Percentiles rank a stretch among this genome's conserved stretches.
Conservation (phyloP, 2,329 filamentous ascomycete species). For the Cylindrodendrum hubeiense region DNA sequence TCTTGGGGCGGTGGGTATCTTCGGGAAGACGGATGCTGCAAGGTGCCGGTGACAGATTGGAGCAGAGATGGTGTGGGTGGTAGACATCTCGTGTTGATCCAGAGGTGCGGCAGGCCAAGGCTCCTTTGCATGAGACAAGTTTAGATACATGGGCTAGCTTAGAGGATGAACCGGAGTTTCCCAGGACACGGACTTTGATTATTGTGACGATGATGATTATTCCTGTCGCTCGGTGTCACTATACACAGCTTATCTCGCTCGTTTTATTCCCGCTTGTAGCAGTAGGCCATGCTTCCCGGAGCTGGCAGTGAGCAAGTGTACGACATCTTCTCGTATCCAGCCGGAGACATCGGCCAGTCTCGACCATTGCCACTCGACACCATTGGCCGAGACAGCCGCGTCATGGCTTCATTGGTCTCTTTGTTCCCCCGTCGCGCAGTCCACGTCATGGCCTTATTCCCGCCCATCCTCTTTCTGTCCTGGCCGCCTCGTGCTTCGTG, state of each 20-base stretch:
- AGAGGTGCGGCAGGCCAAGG: not conserved
- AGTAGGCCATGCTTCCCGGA: no score
- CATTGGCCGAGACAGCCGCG: constrained; percentile 14
- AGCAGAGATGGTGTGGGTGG: constrained; percentile 1
- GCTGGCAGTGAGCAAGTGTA: no score
- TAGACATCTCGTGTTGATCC: not conserved
- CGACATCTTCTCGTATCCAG: constrained; percentile 19
- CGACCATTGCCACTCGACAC: constrained; percentile 3
- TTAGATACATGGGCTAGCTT: not conserved
- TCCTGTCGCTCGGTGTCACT: not conserved
- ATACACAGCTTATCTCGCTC: not conserved
- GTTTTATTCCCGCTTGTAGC: not conserved
- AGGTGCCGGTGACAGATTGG: not conserved
- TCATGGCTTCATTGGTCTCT: constrained; percentile 12
- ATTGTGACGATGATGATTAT: no score
- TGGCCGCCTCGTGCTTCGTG: not conserved
- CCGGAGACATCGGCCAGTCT: constrained; percentile 15
- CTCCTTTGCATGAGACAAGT: not conserved
- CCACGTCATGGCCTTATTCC: constrained; percentile 7
- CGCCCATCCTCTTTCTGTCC: not conserved
- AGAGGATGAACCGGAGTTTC: not conserved
- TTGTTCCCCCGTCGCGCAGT: not conserved
- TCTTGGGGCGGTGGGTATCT: not conserved
- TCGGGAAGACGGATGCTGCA: constrained; percentile 2
- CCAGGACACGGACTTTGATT: not conserved